Percentiles rank a stretch among this genome's conserved stretches.
phyloP scores from a whole-genome alignment of 176 grass and related monocot genomes.

The Carex pumila region DNA sequence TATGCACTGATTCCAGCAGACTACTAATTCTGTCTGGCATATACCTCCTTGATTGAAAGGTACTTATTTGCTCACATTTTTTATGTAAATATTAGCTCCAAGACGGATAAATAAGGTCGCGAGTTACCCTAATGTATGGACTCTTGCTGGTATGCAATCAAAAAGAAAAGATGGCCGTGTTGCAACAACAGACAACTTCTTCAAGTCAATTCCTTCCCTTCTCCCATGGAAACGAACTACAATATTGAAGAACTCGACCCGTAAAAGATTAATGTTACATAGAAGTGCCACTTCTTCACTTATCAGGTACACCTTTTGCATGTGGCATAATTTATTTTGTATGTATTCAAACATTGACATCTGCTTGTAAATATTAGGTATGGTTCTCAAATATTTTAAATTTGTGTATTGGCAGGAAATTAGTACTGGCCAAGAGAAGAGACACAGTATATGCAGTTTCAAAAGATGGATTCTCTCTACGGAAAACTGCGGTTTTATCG shows the following conservation, averaged over 20 bases:
- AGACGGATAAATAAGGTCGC: constrained; percentile 38
- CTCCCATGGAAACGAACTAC: constrained; percentile 93
- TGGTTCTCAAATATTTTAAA: constrained; percentile 19
- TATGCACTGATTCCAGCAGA: constrained; percentile 8
- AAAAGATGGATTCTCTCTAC: constrained; percentile 74
- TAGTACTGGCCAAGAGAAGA: constrained; percentile 67
- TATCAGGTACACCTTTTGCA: constrained; percentile 46
- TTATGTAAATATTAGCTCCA: constrained; percentile 43
- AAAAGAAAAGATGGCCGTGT: constrained; percentile 34
- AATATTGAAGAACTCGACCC: constrained; percentile 45
- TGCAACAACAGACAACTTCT: constrained; percentile 14
- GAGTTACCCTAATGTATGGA: constrained; percentile 73
- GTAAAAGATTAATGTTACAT: constrained; percentile 28
- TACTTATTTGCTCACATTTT: constrained; percentile 25
- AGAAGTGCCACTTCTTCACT: constrained; percentile 44
- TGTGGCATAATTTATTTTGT: not conserved
- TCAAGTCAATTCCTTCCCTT: constrained; percentile 57
- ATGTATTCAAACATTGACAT: constrained; percentile 18
- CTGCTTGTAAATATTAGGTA: constrained; percentile 6
- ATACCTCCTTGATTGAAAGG: constrained; percentile 7
- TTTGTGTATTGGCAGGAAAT: constrained; percentile 38
- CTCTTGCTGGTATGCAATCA: constrained; percentile 50
- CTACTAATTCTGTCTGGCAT: not conserved
- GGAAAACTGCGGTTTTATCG: constrained; percentile 59
- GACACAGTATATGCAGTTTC: constrained; percentile 65